These are phyloP conservation scores for Bromus sterilis DNA, from an alignment of 176 grass and related monocot species.

Conservation along the genomic window DNA sequence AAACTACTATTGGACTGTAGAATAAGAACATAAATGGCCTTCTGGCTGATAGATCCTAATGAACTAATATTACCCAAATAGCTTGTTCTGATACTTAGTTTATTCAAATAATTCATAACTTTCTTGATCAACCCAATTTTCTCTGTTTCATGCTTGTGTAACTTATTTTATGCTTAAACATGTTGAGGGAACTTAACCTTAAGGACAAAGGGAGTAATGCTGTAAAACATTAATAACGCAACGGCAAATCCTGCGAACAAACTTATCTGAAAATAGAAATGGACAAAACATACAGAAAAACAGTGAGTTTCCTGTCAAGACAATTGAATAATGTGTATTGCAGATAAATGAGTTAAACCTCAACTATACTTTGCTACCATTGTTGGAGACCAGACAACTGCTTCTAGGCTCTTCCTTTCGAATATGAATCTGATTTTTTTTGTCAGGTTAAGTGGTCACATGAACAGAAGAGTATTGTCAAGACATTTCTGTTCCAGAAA, in stretches of 20 bases:
- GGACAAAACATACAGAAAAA: neutral
- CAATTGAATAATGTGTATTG: neutral
- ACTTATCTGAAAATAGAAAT: slow-evolving; percentile 22
- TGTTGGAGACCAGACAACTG: slow-evolving; percentile 39
- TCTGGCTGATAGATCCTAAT: neutral
- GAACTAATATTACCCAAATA: neutral
- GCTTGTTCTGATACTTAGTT: neutral
- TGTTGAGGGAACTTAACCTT: slow-evolving; percentile 24
- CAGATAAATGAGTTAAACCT: neutral
- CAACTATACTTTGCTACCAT: slow-evolving; percentile 27
- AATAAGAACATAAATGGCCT: neutral
- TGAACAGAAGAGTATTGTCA: neutral
- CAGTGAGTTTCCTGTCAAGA: slow-evolving; percentile 2
- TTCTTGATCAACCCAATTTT: neutral
- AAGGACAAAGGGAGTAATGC: slow-evolving; percentile 37
- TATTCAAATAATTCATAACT: neutral
- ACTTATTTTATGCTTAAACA: neutral
- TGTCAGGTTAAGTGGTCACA: slow-evolving; percentile 14
- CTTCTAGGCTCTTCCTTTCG: slow-evolving; percentile 42
- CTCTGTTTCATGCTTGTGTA: neutral
- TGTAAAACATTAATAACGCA: slow-evolving; percentile 30
- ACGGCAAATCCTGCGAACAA: slow-evolving; percentile 36
- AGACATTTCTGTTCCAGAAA: neutral
- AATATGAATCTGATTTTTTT: slow-evolving; percentile 34
- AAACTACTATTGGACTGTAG: neutral